Percentiles rank a stretch among this genome's conserved stretches.
These are phyloP conservation scores for Phytopythium oedochilum DNA, from an alignment of 352 stramenopile species.

Conservation along the genomic window DNA sequence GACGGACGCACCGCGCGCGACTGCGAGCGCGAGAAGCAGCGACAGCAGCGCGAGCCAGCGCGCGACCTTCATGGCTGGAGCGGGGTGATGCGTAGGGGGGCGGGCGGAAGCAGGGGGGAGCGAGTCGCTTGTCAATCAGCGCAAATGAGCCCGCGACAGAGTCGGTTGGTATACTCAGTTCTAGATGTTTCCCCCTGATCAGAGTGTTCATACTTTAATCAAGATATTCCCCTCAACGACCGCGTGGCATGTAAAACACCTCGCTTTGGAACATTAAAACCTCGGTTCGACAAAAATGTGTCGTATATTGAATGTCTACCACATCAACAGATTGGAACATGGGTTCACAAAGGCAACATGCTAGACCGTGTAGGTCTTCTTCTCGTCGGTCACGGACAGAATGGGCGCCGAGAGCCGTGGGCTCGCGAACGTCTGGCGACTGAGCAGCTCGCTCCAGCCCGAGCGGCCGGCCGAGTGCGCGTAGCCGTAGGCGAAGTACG, in stretches of 20 bases:
- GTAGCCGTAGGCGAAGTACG: conserved; percentile 46
- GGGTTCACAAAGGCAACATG: no score
- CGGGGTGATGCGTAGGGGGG: not conserved
- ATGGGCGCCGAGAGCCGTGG: conserved; percentile 26
- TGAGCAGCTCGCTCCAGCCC: conserved; percentile 29
- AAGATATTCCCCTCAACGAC: not conserved
- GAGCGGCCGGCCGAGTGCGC: conserved; percentile 28
- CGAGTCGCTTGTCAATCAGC: not conserved
- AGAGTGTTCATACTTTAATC: not conserved
- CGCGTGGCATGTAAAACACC: not conserved
- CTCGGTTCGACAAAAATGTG: no score
- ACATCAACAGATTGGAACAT: no score
- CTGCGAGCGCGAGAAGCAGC: conserved; percentile 20
- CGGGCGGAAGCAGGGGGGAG: not conserved
- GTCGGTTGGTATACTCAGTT: not conserved
- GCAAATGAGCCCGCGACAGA: not conserved
- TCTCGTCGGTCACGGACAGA: conserved; percentile 14
- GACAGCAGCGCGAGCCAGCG: conserved; percentile 25
- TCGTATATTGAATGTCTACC: no score
- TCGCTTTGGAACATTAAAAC: not conserved
- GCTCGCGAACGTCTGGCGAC: conserved; percentile 17
- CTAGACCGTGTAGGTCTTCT: not conserved
- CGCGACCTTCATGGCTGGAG: conserved; percentile 17
- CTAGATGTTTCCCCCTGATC: not conserved
- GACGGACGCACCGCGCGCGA: conserved; percentile 17